Evolutionary conservation across 257 asterid genomes (phyloP).

Genomic region (Parsonsia alboflavescens): DNA sequence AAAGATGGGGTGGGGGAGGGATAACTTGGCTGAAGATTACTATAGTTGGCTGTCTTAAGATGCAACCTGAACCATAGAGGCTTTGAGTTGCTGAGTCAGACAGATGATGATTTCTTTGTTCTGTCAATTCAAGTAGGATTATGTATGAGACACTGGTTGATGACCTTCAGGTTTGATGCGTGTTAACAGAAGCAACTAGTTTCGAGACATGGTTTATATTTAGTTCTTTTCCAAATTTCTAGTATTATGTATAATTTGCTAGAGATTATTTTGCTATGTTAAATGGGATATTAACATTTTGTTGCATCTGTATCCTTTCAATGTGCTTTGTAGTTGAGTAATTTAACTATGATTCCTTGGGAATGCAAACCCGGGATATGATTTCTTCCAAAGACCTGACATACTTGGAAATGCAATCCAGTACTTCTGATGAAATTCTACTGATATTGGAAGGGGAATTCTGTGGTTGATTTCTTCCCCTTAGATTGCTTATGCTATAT

Average conservation of each 20-base stretch:
- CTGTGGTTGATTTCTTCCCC: neutral
- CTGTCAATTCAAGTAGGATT: neutral
- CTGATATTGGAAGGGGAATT: neutral
- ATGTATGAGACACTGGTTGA: neutral
- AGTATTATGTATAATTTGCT: neutral
- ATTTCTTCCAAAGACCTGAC: neutral
- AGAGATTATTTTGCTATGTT: neutral
- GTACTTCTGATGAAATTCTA: neutral
- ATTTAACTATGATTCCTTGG: neutral
- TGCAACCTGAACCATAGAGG: neutral
- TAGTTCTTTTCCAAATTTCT: neutral
- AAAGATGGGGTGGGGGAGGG: neutral
- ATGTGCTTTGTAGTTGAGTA: neutral
- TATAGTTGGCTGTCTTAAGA: neutral
- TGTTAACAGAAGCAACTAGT: neutral
- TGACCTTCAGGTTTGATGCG: neutral
- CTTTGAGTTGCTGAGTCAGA: neutral
- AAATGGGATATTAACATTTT: neutral
- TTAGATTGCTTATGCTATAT: neutral
- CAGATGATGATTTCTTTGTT: neutral
- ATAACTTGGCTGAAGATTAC: neutral
- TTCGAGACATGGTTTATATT: neutral
- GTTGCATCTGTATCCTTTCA: neutral
- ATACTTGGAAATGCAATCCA: neutral
- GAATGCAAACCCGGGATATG: neutral